Percentiles rank a stretch among this genome's conserved stretches.
Evolutionary conservation across 176 grass and related monocot species (phyloP).

Genomic region (sorghum (Sorghum bicolor)): Sorghum_bicolor_NCBIv3 NC_012870.2:72884001-72884500

Average conservation of each 20-base stretch:
- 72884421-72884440: neutral
- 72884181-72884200: neutral
- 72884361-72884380: neutral
- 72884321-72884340: neutral
- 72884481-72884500: neutral
- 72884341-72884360: neutral
- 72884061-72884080: neutral
- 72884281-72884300: neutral
- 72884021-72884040: too few species aligned
- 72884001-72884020: neutral
- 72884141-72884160: neutral
- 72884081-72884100: neutral
- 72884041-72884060: neutral
- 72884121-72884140: neutral
- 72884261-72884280: neutral
- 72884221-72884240: neutral
- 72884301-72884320: neutral
- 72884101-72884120: neutral
- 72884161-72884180: slow-evolving; percentile 1
- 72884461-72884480: too few species aligned
- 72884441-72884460: neutral
- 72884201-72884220: neutral
- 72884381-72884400: neutral
- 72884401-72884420: neutral
- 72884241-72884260: neutral